A percentile compares a stretch with the other conserved stretches of the same genome.
phyloP scores from a whole-genome alignment of 2,329 filamentous ascomycete species.

The Juglanconis juglandina region DNA sequence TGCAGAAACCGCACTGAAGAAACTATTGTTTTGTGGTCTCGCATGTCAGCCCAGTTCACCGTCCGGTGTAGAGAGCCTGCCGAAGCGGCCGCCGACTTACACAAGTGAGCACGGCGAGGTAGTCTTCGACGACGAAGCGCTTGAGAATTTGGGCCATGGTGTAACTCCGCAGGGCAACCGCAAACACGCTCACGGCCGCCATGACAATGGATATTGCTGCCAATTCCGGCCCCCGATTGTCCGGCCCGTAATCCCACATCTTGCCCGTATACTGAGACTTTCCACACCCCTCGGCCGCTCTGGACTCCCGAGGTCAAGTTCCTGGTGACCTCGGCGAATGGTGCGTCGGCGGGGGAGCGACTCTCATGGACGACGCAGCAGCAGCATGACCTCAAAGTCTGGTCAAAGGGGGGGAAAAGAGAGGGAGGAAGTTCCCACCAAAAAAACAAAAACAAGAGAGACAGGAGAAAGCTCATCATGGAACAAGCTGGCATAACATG shows the following conservation, averaged over 20 bases:
- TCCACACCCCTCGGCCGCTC: neutral
- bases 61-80: no score
- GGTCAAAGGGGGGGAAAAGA: neutral
- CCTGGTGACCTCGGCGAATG: neutral
- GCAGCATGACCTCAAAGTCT: neutral
- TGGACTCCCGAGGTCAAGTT: conserved; percentile 8
- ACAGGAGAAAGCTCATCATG: no score
- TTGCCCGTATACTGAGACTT: neutral
- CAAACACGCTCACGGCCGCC: conserved; percentile 13
- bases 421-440: no score
- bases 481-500: no score
- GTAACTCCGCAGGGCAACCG: conserved; percentile 14
- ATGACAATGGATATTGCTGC: conserved; percentile 13
- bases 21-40: neutral
- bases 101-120: conserved; percentile 16
- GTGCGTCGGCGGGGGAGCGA: neutral
- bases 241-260: conserved; percentile 18
- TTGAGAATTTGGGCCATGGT: conserved; percentile 17
- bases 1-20: conserved; percentile 13
- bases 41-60: neutral
- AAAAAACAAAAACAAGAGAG: no score
- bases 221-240: conserved; percentile 15
- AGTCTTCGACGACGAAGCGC: conserved; percentile 17
- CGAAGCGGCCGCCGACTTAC: neutral
- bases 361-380: neutral